Evolutionary conservation across 345 rosid genomes (phyloP), one percentile per base, ranked within the genome.

Genomic region (Sapria himalayana): DNA sequence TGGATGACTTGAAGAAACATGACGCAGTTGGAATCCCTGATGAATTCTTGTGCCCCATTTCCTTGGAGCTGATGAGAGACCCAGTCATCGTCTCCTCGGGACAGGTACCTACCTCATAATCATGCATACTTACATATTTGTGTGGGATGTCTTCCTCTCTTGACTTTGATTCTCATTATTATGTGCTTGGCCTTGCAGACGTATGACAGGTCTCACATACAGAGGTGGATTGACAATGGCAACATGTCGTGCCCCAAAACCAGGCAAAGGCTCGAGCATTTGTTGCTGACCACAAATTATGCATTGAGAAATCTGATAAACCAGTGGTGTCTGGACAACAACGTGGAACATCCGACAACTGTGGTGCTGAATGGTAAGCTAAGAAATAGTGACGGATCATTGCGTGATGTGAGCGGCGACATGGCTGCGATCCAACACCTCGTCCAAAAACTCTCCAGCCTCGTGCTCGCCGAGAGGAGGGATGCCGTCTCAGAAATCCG

Each of bases 61-160:
- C 95, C 4, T 56, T 89, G 49, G 98, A 89, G 48, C 52, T 84
- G 39, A 79, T 89, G 95, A 79, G 86, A 54, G 93, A 89, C 62
- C 98, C 98, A 42, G 98, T 79, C 34, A 79, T 79, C 39, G 95
- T 89, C 10, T 66, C 93, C 43, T 82, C 95, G 27, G 98, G 98
- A 45, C 98, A 82, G 93, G 95, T 78, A 52, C 10, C 15, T 34
- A 9, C 22, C 12, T 39, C 14, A 21, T 11, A 27, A 19, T 22
- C 13, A 34, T 9, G 4, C 29, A 14, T 40, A 4, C 7, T n/a
- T n/a, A n/a, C 43, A 4, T 19, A 41, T 14, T 25, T 40, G 21
- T 10, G 1, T 9, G 19, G 8, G n/a, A n/a, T n/a, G 5, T 31
- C 38, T 18, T 12, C 11, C 9, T 31, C 15, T 45, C 4, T 1